Conservation (phyloP, 2,329 filamentous ascomycete genomes). For the Thermothelomyces thermophilus region DNA sequence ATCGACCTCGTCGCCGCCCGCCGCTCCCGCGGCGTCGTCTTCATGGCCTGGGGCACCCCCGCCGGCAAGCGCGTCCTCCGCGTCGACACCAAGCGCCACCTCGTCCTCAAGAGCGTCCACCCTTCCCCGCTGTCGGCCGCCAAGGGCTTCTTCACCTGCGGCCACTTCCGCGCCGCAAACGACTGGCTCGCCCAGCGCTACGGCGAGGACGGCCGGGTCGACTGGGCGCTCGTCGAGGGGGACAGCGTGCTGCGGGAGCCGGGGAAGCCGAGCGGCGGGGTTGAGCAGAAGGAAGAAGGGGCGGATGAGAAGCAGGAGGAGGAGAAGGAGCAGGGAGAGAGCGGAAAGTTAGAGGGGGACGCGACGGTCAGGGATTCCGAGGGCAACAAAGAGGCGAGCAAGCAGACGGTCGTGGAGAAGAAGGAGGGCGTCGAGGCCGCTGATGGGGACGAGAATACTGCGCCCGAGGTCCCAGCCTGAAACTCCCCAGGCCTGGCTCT, state of each 20-base stretch:
- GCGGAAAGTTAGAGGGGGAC: constrained; percentile 19
- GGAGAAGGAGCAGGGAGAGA: constrained; percentile 18
- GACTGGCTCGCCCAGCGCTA: constrained; percentile 77
- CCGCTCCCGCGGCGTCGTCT: constrained; percentile 77
- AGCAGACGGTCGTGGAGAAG: constrained; percentile 24
- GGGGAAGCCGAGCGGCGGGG: constrained; percentile 12
- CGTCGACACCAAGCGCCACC: constrained; percentile 66
- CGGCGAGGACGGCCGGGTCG: constrained; percentile 71
- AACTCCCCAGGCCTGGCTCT: too few relatives aligned
- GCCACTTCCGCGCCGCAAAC: constrained; percentile 76
- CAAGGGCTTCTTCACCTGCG: constrained; percentile 75
- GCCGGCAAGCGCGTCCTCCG: constrained; percentile 72
- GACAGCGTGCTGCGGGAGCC: constrained; percentile 6
- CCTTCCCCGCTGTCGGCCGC: constrained; percentile 86
- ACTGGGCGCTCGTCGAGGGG: constrained; percentile 60
- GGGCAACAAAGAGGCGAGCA: neutral
- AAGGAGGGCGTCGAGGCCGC: constrained; percentile 16
- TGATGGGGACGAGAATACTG: constrained; percentile 18
- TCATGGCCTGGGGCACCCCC: constrained; percentile 86
- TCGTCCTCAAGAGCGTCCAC: constrained; percentile 81
- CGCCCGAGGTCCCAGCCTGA: constrained; percentile 22
- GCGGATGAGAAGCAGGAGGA: constrained; percentile 8
- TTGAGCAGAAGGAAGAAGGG: constrained; percentile 6
- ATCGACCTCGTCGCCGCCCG: constrained; percentile 80
- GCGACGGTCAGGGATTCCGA: constrained; percentile 15